Conservation (phyloP, 768 basidiomycete genomes). For the Pleurotus salmoneostramineus region DNA sequence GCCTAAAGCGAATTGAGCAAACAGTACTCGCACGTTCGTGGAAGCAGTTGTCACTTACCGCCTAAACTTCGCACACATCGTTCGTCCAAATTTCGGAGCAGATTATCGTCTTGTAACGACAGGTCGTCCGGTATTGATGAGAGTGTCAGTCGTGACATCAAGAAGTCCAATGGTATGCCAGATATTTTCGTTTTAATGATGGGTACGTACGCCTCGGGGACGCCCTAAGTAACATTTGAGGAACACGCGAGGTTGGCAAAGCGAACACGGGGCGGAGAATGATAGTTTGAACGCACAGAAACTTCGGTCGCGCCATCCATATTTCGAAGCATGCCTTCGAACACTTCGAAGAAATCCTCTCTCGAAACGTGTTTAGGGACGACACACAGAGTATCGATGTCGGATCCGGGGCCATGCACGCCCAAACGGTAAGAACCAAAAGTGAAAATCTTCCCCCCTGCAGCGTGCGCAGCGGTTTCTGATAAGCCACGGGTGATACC, state of each 20-base stretch:
- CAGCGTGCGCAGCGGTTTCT: conserved; percentile 80
- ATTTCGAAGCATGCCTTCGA: conserved; percentile 84
- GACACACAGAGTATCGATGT: conserved; percentile 98
- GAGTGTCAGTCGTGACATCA: conserved; percentile 86
- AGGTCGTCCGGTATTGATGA: conserved; percentile 91
- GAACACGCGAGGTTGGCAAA: neutral
- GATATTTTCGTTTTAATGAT: conserved; percentile 89
- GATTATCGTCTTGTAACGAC: conserved; percentile 84
- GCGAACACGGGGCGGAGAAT: neutral
- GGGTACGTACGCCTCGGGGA: conserved; percentile 95
- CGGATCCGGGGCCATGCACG: conserved; percentile 91
- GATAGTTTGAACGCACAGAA: conserved; percentile 55
- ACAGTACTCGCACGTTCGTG: neutral
- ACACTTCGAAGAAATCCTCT: conserved; percentile 93
- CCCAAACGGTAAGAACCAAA: conserved; percentile 98
- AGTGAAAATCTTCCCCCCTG: conserved; percentile 98
- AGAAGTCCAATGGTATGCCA: conserved; percentile 91
- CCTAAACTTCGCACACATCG: conserved; percentile 92
- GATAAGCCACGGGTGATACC: conserved; percentile 79
- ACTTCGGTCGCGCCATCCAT: conserved; percentile 84
- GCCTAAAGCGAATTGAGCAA: conserved; percentile 41
- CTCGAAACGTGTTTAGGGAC: conserved; percentile 95
- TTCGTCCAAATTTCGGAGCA: conserved; percentile 91
- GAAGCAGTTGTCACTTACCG: conserved; percentile 39
- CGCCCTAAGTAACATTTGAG: conserved; percentile 54